Evolutionary conservation across 441 rosid genomes (phyloP).

Genomic region (Gossypium laxum): DNA sequence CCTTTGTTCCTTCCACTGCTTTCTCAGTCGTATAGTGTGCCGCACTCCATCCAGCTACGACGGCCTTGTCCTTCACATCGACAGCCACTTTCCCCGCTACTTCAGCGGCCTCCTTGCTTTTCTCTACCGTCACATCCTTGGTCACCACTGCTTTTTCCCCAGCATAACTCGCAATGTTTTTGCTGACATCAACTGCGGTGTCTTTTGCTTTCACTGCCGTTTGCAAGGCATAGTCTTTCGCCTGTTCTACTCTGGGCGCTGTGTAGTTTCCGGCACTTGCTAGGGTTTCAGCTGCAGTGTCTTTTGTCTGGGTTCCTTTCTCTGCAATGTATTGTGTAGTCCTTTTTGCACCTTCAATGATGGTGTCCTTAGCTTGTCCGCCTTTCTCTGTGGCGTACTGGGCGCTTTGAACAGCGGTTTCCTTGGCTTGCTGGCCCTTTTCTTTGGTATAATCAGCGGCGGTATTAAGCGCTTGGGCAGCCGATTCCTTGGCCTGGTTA

Average conservation of each 20-base stretch:
- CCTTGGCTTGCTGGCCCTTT: neutral
- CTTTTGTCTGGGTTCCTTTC: conserved; percentile 30
- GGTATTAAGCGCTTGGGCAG: conserved; percentile 13
- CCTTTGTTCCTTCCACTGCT: conserved; percentile 51
- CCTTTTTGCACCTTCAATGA: conserved; percentile 28
- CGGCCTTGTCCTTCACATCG: conserved; percentile 46
- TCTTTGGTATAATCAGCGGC: conserved; percentile 8
- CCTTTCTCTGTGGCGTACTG: conserved; percentile 13
- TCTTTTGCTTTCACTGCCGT: neutral
- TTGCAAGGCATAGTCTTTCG: conserved; percentile 17
- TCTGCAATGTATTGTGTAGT: conserved; percentile 24
- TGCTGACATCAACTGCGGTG: conserved; percentile 16
- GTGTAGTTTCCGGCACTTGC: conserved; percentile 15
- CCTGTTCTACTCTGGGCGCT: conserved; percentile 20
- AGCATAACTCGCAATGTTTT: conserved; percentile 27
- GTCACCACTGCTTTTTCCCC: conserved; percentile 31
- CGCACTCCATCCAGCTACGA: conserved; percentile 50
- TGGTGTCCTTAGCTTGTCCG: conserved; percentile 25
- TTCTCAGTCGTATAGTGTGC: conserved; percentile 61
- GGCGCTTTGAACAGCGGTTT: neutral
- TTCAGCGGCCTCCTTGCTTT: conserved; percentile 36
- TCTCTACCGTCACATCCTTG: conserved; percentile 42
- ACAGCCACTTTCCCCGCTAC: conserved; percentile 33
- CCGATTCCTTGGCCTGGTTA: conserved; percentile 31
- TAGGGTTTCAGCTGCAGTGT: conserved; percentile 20